These are phyloP conservation scores for Rubia peregrina DNA, from an alignment of 305 asterid genomes.

Conservation along the genomic window DNA sequence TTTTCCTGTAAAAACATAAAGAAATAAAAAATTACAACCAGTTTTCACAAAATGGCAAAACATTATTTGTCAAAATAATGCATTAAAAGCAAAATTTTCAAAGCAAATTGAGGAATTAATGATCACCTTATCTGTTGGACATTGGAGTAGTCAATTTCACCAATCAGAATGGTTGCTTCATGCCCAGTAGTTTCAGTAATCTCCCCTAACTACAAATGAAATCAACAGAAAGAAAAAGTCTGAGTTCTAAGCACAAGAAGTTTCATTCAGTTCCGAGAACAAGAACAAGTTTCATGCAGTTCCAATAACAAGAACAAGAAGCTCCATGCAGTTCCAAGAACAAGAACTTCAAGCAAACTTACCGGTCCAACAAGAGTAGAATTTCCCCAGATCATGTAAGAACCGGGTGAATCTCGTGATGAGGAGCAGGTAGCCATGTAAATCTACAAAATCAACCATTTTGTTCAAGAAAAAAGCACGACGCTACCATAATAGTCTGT, in stretches of 20 bases:
- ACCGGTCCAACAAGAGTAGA: slow-evolving; percentile 41
- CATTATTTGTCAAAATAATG: too few species aligned
- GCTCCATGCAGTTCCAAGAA: too few species aligned
- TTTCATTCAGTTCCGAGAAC: too few species aligned
- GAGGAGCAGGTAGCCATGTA: slow-evolving; percentile 43
- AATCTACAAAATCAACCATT: slow-evolving; percentile 16
- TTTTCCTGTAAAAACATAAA: slow-evolving; percentile 19
- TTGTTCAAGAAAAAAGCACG: background rate
- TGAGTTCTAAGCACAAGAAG: too few species aligned
- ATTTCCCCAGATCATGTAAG: slow-evolving; percentile 36
- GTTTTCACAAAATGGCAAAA: too few species aligned
- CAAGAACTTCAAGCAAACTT: background rate
- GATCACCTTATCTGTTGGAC: slow-evolving; percentile 22
- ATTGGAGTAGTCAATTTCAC: slow-evolving; percentile 27
- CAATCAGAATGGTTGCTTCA: slow-evolving; percentile 25
- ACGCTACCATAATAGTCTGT: too few species aligned
- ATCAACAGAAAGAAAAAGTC: background rate
- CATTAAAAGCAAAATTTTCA: too few species aligned
- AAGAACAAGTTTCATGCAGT: too few species aligned
- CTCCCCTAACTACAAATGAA: slow-evolving; percentile 30
- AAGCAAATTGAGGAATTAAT: background rate
- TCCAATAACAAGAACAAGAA: background rate
- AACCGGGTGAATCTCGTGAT: slow-evolving; percentile 34
- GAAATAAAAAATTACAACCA: background rate
- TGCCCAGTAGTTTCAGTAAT: slow-evolving; percentile 31